Evolutionary conservation across 352 stramenopile genomes (phyloP).

Genomic region (Globisporangium middletonii): DNA sequence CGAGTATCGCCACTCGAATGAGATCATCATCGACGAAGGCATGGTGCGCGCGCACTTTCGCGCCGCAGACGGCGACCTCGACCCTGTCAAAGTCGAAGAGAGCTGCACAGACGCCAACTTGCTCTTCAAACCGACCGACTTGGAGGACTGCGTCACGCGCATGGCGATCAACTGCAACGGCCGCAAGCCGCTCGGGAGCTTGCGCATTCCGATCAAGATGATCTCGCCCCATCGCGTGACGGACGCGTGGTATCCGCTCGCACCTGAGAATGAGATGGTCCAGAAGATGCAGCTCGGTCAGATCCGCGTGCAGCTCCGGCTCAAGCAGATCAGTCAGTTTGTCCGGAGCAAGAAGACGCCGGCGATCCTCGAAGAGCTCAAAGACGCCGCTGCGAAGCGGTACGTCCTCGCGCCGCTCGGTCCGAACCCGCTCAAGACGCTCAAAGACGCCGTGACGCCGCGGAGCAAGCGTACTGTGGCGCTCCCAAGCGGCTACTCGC

Average conservation of each 20-base stretch:
- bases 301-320: constrained; percentile 45
- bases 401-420: not conserved
- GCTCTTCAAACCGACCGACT: constrained; percentile 47
- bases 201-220: constrained; percentile 62
- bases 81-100: constrained; percentile 46
- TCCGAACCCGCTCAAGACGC: constrained; percentile 6
- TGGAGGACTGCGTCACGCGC: constrained; percentile 61
- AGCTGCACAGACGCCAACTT: constrained; percentile 59
- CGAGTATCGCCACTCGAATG: constrained; percentile 52
- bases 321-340: constrained; percentile 24
- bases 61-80: constrained; percentile 48
- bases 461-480: constrained; percentile 3
- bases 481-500: constrained; percentile 10
- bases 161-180: constrained; percentile 39
- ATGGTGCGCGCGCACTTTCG: constrained; percentile 56
- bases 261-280: constrained; percentile 59
- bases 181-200: constrained; percentile 44
- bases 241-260: constrained; percentile 61
- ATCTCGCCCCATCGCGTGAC: constrained; percentile 52
- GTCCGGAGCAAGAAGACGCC: constrained; percentile 33
- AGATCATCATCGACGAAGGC: constrained; percentile 55
- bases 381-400: constrained; percentile 14
- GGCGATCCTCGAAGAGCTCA: constrained; percentile 25
- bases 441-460: constrained; percentile 11
- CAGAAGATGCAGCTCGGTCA: constrained; percentile 54